Conservation (phyloP, 2,329 filamentous ascomycete genomes). For the Ceratocystis cacaofunesta region DNA sequence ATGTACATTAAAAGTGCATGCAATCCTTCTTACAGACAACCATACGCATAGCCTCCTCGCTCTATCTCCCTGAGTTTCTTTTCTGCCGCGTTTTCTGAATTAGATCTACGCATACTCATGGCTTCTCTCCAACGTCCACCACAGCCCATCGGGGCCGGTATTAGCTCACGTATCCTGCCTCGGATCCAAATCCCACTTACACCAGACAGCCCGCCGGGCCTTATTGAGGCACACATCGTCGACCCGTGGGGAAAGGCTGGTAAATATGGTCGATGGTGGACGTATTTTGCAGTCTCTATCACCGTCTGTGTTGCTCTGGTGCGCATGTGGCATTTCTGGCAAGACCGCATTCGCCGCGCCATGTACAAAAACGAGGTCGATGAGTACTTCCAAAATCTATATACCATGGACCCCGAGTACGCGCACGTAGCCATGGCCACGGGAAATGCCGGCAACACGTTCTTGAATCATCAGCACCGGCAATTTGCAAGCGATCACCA, state of each 20-base stretch:
- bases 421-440: conserved; percentile 34
- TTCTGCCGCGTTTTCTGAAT: neutral
- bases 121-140: conserved; percentile 25
- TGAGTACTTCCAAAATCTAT: conserved; percentile 42
- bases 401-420: conserved; percentile 36
- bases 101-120: neutral
- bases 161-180: neutral
- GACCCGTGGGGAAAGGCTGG: conserved; percentile 72
- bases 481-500: neutral
- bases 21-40: neutral
- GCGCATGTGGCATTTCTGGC: conserved; percentile 77
- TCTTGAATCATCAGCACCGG: neutral
- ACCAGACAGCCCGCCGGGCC: conserved; percentile 43
- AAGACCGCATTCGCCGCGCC: conserved; percentile 81
- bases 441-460: conserved; percentile 34
- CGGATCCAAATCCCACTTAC: conserved; percentile 44
- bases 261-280: conserved; percentile 78
- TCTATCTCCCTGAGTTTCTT: neutral
- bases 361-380: conserved; percentile 63
- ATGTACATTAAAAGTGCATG: neutral
- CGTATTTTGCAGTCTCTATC: conserved; percentile 69
- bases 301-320: conserved; percentile 51
- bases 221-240: conserved; percentile 46
- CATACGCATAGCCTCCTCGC: neutral
- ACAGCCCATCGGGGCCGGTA: conserved; percentile 20